Evolutionary conservation across 2,329 filamentous ascomycete species (phyloP), one percentile per base, ranked within the genome.

Genomic region (Exserohilum rostratum): DNA sequence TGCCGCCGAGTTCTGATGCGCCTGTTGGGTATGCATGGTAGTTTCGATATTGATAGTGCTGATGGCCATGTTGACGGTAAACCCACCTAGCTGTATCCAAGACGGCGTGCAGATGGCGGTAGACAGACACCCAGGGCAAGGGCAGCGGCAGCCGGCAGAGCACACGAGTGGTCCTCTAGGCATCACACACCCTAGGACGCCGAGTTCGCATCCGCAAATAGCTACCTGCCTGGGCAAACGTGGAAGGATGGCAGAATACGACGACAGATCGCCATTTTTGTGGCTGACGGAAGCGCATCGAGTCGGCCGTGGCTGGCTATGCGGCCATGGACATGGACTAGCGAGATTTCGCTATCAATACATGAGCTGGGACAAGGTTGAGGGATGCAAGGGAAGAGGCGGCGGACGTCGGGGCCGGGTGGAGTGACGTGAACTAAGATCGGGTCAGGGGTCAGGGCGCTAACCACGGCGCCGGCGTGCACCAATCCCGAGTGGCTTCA

Each of bases 361-460:
- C 22, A 25, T 4, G 4, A 47, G 33, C 15, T 11, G 17, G 46
- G 25, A 39, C 48, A 22, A 25, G 45, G 53, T 39, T 25, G 38
- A 35, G 34, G 15, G 33, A 31, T 62, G 57, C 40, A 56, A n/a
- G 47, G 60, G 27, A 53, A 34, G 50, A 43, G 29, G 22, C 22
- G 53, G 61, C 49, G 33, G 55, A 55, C 51, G 51, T 55, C 57
- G 50, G 46, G 43, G 60, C 54, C 54, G 55, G 40, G 47, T 43
- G 49, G 48, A 57, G 57, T 47, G 62, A 55, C 54, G 40, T 57
- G 56, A 56, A 49, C 53, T 53, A 58, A 40, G 59, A 62, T 55
- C 60, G 52, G 47, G 50, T 55, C 55, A 54, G 45, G 42, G 46
- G 39, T 40, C 12, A 43, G 12, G 39, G 54, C 61, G 46, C 49